phyloP scores from a whole-genome alignment of 108 stramenopile species.

The Nitzschia palea region DNA sequence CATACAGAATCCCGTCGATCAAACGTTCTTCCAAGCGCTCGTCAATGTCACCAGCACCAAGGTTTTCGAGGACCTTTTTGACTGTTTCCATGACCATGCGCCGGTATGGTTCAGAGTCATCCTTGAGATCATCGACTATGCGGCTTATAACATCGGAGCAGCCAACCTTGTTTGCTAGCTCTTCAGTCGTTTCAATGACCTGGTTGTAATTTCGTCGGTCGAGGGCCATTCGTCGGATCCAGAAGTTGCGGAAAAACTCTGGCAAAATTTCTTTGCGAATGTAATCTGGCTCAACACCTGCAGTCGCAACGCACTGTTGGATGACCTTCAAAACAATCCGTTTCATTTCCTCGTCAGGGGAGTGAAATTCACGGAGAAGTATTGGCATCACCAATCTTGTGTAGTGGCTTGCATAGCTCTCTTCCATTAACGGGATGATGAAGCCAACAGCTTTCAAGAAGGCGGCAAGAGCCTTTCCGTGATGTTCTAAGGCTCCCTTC shows the following conservation, averaged over 20 bases:
- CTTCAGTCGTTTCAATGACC: conserved; percentile 98
- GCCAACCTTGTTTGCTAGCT: conserved; percentile 98
- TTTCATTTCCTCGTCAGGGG: conserved; percentile 97
- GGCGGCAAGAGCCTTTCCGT: conserved; percentile 97
- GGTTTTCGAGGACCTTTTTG: conserved; percentile 89
- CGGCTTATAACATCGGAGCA: conserved; percentile 92
- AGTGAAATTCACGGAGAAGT: conserved; percentile 96
- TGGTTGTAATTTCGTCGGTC: conserved; percentile 96
- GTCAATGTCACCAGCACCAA: conserved; percentile 95
- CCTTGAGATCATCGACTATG: conserved; percentile 99
- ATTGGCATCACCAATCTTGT: conserved; percentile 98
- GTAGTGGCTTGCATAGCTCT: conserved; percentile 99
- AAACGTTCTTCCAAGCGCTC: conserved; percentile 96
- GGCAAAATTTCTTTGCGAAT: conserved; percentile 96
- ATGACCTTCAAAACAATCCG: conserved; percentile 98
- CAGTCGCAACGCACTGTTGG: conserved; percentile 98
- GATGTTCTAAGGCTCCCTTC: conserved; percentile 97
- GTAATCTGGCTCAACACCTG: conserved; percentile 97
- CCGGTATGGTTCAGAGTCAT: conserved; percentile 98
- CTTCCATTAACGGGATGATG: conserved; percentile 99
- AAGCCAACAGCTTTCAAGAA: conserved; percentile 98
- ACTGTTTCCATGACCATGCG: conserved; percentile 99
- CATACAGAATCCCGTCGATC: conserved; percentile 98
- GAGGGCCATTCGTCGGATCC: conserved; percentile 98
- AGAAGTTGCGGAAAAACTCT: conserved; percentile 97